Conservation (phyloP, 345 rosid species). For the Eutrema heterophyllum region DNA sequence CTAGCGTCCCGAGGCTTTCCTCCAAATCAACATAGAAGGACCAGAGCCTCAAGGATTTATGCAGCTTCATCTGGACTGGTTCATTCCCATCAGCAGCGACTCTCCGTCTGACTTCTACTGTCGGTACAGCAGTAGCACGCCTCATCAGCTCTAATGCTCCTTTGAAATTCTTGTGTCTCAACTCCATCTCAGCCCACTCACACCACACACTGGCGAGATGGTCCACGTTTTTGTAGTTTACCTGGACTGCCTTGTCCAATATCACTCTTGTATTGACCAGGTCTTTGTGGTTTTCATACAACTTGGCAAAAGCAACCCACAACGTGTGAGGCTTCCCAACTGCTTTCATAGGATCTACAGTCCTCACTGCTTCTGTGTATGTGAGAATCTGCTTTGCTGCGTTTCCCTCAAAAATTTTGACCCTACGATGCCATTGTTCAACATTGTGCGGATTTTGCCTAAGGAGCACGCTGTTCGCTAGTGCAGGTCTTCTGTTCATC, state of each 20-base stretch:
- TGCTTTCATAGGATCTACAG: conserved; percentile 94
- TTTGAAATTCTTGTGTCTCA: conserved; percentile 77
- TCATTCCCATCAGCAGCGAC: conserved; percentile 92
- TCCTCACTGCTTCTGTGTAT: conserved; percentile 92
- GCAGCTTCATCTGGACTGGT: conserved; percentile 94
- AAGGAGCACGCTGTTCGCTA: conserved; percentile 89
- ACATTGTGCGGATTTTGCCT: conserved; percentile 98
- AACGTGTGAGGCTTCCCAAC: conserved; percentile 95
- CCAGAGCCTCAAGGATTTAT: conserved; percentile 90
- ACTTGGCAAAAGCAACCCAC: conserved; percentile 90
- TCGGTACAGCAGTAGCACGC: conserved; percentile 94
- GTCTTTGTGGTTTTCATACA: conserved; percentile 83
- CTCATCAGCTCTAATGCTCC: conserved; percentile 89
- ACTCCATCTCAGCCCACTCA: conserved; percentile 98
- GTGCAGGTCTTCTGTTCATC: conserved; percentile 80
- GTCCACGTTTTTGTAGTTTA: conserved; percentile 82
- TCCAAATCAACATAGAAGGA: conserved; percentile 89
- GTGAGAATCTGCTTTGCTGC: conserved; percentile 90
- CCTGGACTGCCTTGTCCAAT: conserved; percentile 95
- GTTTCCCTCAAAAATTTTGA: conserved; percentile 81
- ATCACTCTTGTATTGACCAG: conserved; percentile 83
- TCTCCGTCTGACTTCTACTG: conserved; percentile 91
- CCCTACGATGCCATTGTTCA: conserved; percentile 97
- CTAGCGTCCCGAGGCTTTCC: conserved; percentile 89
- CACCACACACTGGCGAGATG: conserved; percentile 95